phyloP scores from a whole-genome alignment of 306 rosid genomes.

The Cucurbita argyrosperma region DNA sequence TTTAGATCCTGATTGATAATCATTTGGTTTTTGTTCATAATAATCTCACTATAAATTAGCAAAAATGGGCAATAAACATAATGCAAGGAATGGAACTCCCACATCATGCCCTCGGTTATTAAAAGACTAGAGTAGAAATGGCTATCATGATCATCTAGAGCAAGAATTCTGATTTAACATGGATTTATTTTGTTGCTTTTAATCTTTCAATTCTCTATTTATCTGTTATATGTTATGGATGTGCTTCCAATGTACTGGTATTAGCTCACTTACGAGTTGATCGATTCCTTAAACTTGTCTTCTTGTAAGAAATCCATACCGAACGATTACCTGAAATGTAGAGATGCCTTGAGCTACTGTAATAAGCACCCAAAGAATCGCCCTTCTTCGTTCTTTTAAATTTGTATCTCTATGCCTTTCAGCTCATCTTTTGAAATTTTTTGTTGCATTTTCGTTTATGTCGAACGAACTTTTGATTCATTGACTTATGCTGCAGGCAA shows the following conservation, averaged over 20 bases:
- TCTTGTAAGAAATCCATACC: not conserved
- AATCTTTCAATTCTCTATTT: not conserved
- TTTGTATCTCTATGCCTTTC: not conserved
- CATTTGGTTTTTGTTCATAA: too few relatives aligned
- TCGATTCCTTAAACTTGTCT: not conserved
- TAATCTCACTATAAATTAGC: not conserved
- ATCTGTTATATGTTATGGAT: not conserved
- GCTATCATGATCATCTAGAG: not conserved
- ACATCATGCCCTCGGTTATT: not conserved
- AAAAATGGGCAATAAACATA: not conserved
- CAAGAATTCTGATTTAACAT: not conserved
- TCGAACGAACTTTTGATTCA: not conserved
- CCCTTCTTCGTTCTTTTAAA: not conserved
- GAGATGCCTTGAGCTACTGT: not conserved
- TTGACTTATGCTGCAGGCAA: constrained; percentile 44
- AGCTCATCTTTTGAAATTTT: not conserved
- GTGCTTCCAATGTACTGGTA: not conserved
- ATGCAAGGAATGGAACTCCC: not conserved
- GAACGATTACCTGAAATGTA: not conserved
- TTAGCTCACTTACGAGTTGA: not conserved
- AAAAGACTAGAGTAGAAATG: not conserved
- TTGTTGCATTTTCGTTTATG: not conserved
- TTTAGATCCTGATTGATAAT: not conserved
- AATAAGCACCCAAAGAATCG: not conserved
- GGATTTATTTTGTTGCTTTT: not conserved